phyloP scores from a whole-genome alignment of 129 eudicot genomes.

The Kitagawia praeruptora region DNA sequence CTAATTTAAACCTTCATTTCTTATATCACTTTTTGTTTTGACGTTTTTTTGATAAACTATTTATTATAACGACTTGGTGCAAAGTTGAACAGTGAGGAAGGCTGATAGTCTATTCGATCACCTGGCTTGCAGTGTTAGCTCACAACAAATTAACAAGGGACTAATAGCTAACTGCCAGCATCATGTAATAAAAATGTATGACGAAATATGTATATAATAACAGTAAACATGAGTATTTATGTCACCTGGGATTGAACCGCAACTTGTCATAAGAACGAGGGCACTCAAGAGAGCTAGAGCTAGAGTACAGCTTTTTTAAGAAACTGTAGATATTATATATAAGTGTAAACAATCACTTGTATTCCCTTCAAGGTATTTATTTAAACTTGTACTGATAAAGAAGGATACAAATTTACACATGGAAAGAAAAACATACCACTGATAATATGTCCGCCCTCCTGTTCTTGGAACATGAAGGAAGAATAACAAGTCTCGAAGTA shows the following conservation, averaged over 20 bases:
- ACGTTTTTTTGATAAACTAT: background rate
- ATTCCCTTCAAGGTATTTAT: background rate
- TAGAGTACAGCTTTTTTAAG: conserved; percentile 66
- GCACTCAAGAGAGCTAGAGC: conserved; percentile 55
- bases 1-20: background rate
- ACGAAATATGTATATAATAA: background rate
- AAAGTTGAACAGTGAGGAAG: background rate
- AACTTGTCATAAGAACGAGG: conserved; percentile 94
- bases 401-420: background rate
- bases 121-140: background rate
- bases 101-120: background rate
- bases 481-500: conserved; percentile 59
- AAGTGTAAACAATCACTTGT: conserved; percentile 1
- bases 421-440: conserved; percentile 39
- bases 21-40: background rate
- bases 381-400: too few relatives aligned
- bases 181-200: background rate
- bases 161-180: background rate
- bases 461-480: conserved; percentile 97
- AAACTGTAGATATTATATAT: conserved; percentile 41
- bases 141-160: background rate
- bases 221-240: background rate
- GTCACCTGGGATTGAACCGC: conserved; percentile 77
- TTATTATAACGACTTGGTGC: background rate
- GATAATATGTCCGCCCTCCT: conserved; percentile 83